A percentile compares a stretch with the other conserved stretches of the same genome.
Conservation (phyloP, 345 rosid species). For the Capsella bursapastoris region DNA sequence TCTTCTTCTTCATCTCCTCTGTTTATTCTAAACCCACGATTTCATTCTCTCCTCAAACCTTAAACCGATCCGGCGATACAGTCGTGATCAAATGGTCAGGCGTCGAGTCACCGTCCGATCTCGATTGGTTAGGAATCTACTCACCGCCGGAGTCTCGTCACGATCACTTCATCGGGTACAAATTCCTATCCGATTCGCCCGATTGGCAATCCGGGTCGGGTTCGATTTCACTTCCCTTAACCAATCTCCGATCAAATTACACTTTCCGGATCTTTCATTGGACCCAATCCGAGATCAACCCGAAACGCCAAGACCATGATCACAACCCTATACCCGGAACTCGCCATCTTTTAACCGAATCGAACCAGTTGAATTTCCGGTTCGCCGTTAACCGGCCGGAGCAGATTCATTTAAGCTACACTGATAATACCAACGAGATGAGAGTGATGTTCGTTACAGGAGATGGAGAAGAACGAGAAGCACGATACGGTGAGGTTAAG, state of each 20-base stretch:
- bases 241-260: conserved; percentile 77
- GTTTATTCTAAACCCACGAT: conserved; percentile 49
- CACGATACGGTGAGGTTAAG: conserved; percentile 65
- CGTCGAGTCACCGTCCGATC: conserved; percentile 70
- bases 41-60: conserved; percentile 52
- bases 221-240: conserved; percentile 66
- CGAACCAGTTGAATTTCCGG: conserved; percentile 54
- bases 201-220: conserved; percentile 75
- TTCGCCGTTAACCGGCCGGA: conserved; percentile 57
- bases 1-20: conserved; percentile 36
- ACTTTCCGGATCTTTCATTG: conserved; percentile 93
- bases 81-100: conserved; percentile 72
- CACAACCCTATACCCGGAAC: conserved; percentile 83
- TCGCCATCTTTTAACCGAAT: conserved; percentile 57
- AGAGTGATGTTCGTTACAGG: conserved; percentile 81
- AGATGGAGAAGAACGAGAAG: conserved; percentile 64
- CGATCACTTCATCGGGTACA: conserved; percentile 78
- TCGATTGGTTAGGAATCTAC: conserved; percentile 92
- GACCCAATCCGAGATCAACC: conserved; percentile 71
- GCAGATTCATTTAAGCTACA: conserved; percentile 77
- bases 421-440: conserved; percentile 72
- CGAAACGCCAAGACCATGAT: conserved; percentile 66
- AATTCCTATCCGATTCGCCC: conserved; percentile 67
- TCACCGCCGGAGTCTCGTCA: conserved; percentile 75
- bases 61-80: conserved; percentile 65